Evolutionary conservation across 768 basidiomycete species (phyloP), one percentile per base, ranked within the genome.

Genomic region (Tricholomella constricta): DNA sequence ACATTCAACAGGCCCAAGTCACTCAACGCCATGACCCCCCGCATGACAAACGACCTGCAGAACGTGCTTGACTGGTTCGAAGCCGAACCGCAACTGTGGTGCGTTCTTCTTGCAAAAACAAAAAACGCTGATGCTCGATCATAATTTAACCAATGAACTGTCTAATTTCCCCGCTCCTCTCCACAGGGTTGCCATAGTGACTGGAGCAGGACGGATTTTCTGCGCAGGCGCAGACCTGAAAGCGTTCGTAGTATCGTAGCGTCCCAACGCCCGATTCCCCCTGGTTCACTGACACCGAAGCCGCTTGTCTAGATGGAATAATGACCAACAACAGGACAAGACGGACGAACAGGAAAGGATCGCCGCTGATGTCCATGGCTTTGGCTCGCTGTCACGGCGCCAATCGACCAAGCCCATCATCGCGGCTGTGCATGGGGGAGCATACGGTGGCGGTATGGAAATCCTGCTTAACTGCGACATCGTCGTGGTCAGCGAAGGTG

Each of bases 191-290:
- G 80, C 77, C 32, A 76, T 93, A 59, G 65, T 92, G 43, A 91
- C 89, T 43, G 90, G 89, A 20, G 76, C 79, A 55, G 89, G 89
- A 10, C 80, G 83, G 38, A 63, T 78, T 1, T 93, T 93, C 69
- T 91, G 89, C 59, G 88, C 89, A 14, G 91, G 90, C 14, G 88
- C 87, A 34, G 91, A 92, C 67, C 75, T 92, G 45, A 84, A 84
- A 69, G 80, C 79, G 88, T 89, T 64, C 52, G 83, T 76, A 4
- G 5, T 45, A 35, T 44, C 27, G 34, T 4, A 2, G 10, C 10
- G 14, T 32, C 9, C 31, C 31, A 32, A 43, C 35, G 37, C 45
- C 58, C 32, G 38, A 45, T 42, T 11, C 31, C 17, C 32, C 32
- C 27, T 27, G 37, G 38, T 19, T 37, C 15, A 34, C 34, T 50